Percentiles rank a stretch among this genome's conserved stretches.
phyloP scores from a whole-genome alignment of 768 basidiomycete genomes.

The Naganishia vaughanmartiniae region DNA sequence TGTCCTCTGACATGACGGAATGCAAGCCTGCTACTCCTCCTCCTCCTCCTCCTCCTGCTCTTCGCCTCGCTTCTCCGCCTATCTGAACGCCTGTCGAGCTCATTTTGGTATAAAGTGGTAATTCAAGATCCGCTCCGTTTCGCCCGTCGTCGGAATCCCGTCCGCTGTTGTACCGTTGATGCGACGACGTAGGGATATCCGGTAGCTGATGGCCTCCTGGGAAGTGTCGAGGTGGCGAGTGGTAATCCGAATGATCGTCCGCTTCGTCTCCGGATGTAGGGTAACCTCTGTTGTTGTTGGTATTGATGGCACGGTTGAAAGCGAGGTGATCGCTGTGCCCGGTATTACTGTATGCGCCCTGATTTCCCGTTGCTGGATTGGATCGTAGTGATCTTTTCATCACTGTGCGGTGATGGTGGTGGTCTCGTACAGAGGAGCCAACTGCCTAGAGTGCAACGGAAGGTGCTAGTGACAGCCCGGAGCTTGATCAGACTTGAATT shows the following conservation, averaged over 20 bases:
- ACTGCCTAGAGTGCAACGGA: too few species aligned
- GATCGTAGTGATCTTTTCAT: constrained; percentile 24
- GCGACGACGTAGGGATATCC: not conserved
- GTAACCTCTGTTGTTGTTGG: not conserved
- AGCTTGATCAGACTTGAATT: too few species aligned
- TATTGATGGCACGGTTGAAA: constrained; percentile 19
- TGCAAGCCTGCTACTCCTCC: not conserved
- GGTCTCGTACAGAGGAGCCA: not conserved
- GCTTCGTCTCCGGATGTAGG: not conserved
- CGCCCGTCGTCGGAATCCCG: not conserved
- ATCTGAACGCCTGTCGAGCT: constrained; percentile 19
- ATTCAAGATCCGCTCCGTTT: constrained; percentile 23
- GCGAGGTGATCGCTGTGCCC: constrained; percentile 22
- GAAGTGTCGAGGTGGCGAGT: constrained; percentile 3
- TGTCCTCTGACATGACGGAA: not conserved
- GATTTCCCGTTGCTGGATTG: constrained; percentile 20
- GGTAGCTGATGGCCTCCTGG: not conserved
- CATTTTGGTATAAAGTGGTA: constrained; percentile 28
- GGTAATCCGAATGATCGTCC: not conserved
- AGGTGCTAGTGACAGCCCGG: not conserved
- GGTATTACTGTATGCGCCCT: constrained; percentile 10
- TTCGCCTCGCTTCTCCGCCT: constrained; percentile 13
- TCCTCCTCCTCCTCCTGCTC: constrained; percentile 11
- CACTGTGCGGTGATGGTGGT: constrained; percentile 9
- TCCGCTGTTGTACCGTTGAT: not conserved